A percentile compares a stretch with the other conserved stretches of the same genome.
Conservation (phyloP, 352 stramenopile species). For the Phytophthora megakarya region DNA sequence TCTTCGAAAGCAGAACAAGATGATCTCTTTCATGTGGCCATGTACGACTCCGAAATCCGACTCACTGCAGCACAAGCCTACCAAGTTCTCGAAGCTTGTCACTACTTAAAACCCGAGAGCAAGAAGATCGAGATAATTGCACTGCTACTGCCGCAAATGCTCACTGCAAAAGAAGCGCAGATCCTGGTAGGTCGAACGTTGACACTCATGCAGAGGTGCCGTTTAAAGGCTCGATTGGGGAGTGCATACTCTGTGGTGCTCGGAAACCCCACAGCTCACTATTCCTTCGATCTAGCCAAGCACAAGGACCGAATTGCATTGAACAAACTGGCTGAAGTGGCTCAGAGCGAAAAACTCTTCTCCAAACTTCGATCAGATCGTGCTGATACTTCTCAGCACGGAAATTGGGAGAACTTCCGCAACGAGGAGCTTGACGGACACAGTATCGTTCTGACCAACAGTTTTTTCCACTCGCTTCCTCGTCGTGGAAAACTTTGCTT, state of each 20-base stretch:
- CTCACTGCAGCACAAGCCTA: slow-evolving; percentile 83
- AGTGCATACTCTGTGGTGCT: slow-evolving; percentile 85
- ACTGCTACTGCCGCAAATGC: slow-evolving; percentile 84
- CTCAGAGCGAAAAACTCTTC: slow-evolving; percentile 84
- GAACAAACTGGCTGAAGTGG: slow-evolving; percentile 82
- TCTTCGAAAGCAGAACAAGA: slow-evolving; percentile 69
- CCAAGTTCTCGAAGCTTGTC: slow-evolving; percentile 80
- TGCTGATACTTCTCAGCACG: slow-evolving; percentile 86
- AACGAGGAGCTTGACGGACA: slow-evolving; percentile 88
- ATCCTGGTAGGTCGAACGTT: slow-evolving; percentile 69
- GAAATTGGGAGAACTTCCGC: slow-evolving; percentile 92
- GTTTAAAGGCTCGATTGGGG: slow-evolving; percentile 82
- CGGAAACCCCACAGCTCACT: slow-evolving; percentile 84
- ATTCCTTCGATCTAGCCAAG: slow-evolving; percentile 77
- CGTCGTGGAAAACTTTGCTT: slow-evolving; percentile 80
- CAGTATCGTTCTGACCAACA: slow-evolving; percentile 67
- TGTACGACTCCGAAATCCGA: slow-evolving; percentile 79
- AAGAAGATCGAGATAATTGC: slow-evolving; percentile 72
- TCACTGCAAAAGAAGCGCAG: slow-evolving; percentile 78
- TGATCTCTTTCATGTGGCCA: slow-evolving; percentile 76
- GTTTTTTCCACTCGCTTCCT: slow-evolving; percentile 83
- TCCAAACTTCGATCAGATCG: slow-evolving; percentile 56
- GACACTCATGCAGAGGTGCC: slow-evolving; percentile 69
- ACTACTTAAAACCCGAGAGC: slow-evolving; percentile 56
- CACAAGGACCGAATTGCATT: slow-evolving; percentile 77